Conservation (phyloP, 345 rosid genomes). For the Eucalyptus pauciflora region DNA sequence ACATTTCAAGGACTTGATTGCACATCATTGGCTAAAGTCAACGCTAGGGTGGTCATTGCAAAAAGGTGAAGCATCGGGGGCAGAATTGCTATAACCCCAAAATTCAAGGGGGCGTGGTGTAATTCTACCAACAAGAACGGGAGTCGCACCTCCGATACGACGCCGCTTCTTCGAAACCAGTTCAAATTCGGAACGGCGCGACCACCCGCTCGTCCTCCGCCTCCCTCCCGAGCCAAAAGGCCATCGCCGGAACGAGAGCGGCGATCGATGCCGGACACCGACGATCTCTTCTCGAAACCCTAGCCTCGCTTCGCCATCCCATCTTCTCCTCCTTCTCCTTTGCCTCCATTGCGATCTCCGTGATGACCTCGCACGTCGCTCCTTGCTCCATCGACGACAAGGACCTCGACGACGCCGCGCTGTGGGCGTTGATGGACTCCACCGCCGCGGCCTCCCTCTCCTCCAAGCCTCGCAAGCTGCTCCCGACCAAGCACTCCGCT, state of each 20-base stretch:
- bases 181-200: neutral
- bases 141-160: neutral
- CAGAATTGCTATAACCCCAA: neutral
- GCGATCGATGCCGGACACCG: neutral
- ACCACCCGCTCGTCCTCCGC: neutral
- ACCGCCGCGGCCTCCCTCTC: slow-evolving; percentile 72
- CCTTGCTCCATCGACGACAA: slow-evolving; percentile 33
- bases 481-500: slow-evolving; percentile 42
- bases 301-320: neutral
- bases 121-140: neutral
- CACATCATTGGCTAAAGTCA: neutral
- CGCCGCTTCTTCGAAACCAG: neutral
- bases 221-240: neutral
- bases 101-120: neutral
- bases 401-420: slow-evolving; percentile 85
- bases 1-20: neutral
- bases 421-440: slow-evolving; percentile 93
- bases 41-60: neutral
- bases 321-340: neutral
- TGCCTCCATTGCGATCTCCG: neutral
- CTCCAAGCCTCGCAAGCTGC: slow-evolving; percentile 47
- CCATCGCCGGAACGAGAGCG: neutral
- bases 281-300: neutral
- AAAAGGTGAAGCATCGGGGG: neutral
- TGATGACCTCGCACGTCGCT: neutral